Evolutionary conservation across 1,284 basidiomycete species (phyloP), one percentile per base, ranked within the genome.

Genomic region (Gymnopus androsaceus): DNA sequence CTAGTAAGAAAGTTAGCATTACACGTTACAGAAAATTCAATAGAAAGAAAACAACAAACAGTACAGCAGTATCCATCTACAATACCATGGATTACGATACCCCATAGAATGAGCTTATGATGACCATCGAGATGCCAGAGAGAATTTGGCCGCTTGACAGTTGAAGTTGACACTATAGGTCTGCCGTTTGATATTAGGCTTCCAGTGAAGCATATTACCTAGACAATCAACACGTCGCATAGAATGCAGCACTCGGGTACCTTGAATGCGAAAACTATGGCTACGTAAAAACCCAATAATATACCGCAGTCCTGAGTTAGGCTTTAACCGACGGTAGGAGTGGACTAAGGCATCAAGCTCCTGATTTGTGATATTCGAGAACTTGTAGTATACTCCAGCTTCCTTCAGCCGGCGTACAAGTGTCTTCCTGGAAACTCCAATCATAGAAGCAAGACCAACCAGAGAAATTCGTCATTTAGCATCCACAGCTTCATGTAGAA

Each of bases 61-160:
- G 61, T 73, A 1, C 69, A 36, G 53, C 66, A 72, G 54, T 69
- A 77, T 0, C 79, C 77, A 66, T 83, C 77, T 31, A 76, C 66
- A 3, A 75, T 36, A 0, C 77, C 78, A 67, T 83, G 80, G 14
- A 83, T 74, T 0, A 82, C 75, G 50, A 82, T 71, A 0, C 78
- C 77, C 78, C 76, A 83, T 0, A 37, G 36, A n/a, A n/a, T n/a
- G n/a, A n/a, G n/a, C n/a, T n/a, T n/a, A n/a, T n/a, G n/a, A n/a
- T n/a, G n/a, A n/a, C 79, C 77, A 63, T 81, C 75, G 31, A 72
- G 55, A 61, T 81, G 80, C 79, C 80, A 81, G 0, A 80, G 52
- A 0, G 65, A 55, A 60, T 81, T 78, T 3, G 76, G 74, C 0
- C 68, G 48, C 2, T 64, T 33, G 0, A 73, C 67, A n/a, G n/a